These are phyloP conservation scores for Lotus japonicus DNA, from an alignment of 306 rosid genomes.

Conservation along the genomic window DNA sequence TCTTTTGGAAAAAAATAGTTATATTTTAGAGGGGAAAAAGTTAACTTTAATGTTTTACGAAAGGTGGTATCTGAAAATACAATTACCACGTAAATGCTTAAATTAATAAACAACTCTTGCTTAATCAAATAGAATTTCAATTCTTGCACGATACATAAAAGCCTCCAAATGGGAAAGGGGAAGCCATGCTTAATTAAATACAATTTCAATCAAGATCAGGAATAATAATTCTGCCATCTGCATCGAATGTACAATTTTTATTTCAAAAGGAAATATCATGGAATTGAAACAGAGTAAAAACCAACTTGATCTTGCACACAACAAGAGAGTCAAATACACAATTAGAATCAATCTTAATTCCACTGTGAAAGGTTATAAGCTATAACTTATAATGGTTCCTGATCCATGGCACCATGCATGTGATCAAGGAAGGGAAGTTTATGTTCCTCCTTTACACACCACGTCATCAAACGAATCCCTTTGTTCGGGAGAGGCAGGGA, in stretches of 20 bases:
- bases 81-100: no score
- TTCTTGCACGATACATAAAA: no score
- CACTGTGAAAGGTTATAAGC: background rate
- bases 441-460: constrained; percentile 56
- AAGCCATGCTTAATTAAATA: background rate
- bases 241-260: background rate
- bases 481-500: constrained; percentile 35
- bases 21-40: no score
- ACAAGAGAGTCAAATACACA: background rate
- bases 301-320: background rate
- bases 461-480: constrained; percentile 65
- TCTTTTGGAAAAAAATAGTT: no score
- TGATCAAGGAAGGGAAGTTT: constrained; percentile 37
- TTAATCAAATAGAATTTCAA: no score
- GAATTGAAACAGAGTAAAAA: no score
- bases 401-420: constrained; percentile 21
- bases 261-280: background rate
- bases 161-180: no score
- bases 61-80: no score
- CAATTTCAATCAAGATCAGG: background rate
- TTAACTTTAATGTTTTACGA: no score
- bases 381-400: background rate
- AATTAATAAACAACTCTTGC: no score
- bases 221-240: background rate
- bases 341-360: background rate